phyloP scores from a whole-genome alignment of 192 early-diverging fungal species.

The Backusella psychrophila region DNA sequence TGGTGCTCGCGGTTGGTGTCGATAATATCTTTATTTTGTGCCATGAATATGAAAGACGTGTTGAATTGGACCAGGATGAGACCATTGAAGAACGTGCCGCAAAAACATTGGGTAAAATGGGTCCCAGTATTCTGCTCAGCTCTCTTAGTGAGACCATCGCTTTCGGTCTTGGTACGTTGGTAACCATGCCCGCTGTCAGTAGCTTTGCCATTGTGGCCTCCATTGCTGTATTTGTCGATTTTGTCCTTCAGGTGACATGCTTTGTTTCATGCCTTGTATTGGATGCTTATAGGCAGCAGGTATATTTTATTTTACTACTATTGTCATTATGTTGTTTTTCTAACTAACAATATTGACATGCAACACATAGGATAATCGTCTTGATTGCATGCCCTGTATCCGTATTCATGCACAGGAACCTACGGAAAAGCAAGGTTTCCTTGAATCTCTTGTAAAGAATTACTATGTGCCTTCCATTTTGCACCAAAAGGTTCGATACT shows the following conservation, averaged over 20 bases:
- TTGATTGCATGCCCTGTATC: slow-evolving; percentile 55
- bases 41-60: slow-evolving; percentile 56
- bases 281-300: slow-evolving; percentile 55
- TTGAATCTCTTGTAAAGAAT: slow-evolving; percentile 43
- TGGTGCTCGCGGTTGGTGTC: slow-evolving; percentile 65
- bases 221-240: slow-evolving; percentile 60
- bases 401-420: slow-evolving; percentile 44
- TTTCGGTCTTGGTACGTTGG: slow-evolving; percentile 58
- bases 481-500: slow-evolving; percentile 38
- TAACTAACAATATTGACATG: too few relatives aligned
- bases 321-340: background rate
- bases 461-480: slow-evolving; percentile 57
- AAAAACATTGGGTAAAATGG: slow-evolving; percentile 55
- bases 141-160: slow-evolving; percentile 61
- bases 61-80: slow-evolving; percentile 23
- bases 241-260: slow-evolving; percentile 61
- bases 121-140: slow-evolving; percentile 60
- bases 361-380: slow-evolving; percentile 34
- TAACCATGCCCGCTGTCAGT: slow-evolving; percentile 69
- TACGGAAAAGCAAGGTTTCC: slow-evolving; percentile 44
- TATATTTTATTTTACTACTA: background rate
- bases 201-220: slow-evolving; percentile 67
- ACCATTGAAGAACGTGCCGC: slow-evolving; percentile 58
- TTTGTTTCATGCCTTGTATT: slow-evolving; percentile 59
- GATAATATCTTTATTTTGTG: slow-evolving; percentile 70